Evolutionary conservation across 148 eudicot species (phyloP).

Genomic region (Euryodendron excelsum): DNA sequence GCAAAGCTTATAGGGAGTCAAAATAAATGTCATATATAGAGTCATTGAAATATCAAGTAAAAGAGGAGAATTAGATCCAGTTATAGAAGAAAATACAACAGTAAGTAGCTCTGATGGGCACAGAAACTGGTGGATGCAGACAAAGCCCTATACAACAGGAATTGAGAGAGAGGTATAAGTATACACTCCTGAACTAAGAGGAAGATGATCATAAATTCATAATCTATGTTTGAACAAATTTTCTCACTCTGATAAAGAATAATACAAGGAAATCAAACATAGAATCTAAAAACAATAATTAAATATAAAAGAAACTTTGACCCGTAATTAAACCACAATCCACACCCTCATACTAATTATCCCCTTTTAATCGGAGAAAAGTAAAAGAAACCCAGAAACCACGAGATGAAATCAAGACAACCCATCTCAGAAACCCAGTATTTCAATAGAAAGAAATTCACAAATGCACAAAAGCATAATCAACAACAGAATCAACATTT

Average conservation of each 20-base stretch:
- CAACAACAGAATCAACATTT: background rate
- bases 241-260: no score
- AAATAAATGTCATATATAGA: no score
- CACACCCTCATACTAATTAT: slow-evolving; percentile 2
- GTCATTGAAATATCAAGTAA: no score
- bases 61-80: background rate
- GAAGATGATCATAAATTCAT: no score
- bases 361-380: background rate
- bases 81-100: background rate
- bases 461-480: background rate
- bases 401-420: slow-evolving; percentile 19
- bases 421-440: slow-evolving; percentile 23
- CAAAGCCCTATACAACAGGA: background rate
- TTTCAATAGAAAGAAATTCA: slow-evolving; percentile 7
- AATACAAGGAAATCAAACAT: no score
- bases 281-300: no score
- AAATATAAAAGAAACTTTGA: no score
- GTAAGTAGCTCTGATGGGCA: background rate
- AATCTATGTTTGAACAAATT: no score
- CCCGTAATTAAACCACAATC: background rate
- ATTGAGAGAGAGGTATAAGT: background rate
- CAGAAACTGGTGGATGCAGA: no score
- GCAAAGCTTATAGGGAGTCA: background rate
- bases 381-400: slow-evolving; percentile 17
- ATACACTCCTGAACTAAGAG: no score